Conservation (phyloP, 2,329 filamentous ascomycete species). For the Ciborinia camelliae region DNA sequence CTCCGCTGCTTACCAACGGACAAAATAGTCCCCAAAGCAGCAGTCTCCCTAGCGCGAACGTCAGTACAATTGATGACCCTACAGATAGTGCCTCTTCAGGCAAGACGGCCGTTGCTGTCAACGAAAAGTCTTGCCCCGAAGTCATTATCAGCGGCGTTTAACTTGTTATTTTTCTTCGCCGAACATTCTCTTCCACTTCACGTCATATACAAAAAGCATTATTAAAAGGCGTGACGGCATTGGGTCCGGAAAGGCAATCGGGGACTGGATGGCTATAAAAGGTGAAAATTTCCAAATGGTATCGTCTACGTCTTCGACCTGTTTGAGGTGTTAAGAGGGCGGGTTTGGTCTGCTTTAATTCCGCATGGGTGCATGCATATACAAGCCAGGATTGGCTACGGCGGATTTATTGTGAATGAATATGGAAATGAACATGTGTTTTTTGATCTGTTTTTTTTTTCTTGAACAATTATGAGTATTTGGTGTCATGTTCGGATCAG, state of each 20-base stretch:
- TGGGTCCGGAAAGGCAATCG: conserved; percentile 12
- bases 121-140: conserved; percentile 30
- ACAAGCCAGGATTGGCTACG: conserved; percentile 12
- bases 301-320: not conserved
- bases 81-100: conserved; percentile 27
- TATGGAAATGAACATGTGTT: not conserved
- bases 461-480: conserved; percentile 3
- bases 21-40: conserved; percentile 67
- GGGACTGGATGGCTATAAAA: conserved; percentile 11
- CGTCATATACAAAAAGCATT: conserved; percentile 18
- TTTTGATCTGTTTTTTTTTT: not conserved
- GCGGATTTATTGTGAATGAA: conserved; percentile 7
- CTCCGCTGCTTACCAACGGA: conserved; percentile 65
- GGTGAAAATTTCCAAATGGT: conserved; percentile 16
- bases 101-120: conserved; percentile 24
- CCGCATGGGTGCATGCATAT: conserved; percentile 15
- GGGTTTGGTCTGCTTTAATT: conserved; percentile 10
- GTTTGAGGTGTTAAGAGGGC: conserved; percentile 9
- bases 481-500: not conserved
- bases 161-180: conserved; percentile 10
- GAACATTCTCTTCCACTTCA: conserved; percentile 17
- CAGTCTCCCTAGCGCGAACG: conserved; percentile 60
- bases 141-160: conserved; percentile 34
- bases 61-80: conserved; percentile 44
- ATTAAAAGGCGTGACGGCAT: conserved; percentile 20